Evolutionary conservation across 2,329 filamentous ascomycete species (phyloP).

Genomic region (Pyricularia pennisetigena): DNA sequence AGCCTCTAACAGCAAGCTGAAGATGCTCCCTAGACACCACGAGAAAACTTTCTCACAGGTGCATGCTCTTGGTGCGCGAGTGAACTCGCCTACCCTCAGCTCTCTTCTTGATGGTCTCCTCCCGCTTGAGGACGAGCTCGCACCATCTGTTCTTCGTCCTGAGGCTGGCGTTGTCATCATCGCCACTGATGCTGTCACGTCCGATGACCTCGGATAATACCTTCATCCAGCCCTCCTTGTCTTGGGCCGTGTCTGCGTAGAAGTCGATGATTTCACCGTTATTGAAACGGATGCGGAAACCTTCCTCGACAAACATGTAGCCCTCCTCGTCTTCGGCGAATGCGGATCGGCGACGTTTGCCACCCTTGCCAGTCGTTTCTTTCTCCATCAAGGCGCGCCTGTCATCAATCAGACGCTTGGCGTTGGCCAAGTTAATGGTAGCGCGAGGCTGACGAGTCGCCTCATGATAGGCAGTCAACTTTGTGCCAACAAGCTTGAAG

Average conservation of each 20-base stretch:
- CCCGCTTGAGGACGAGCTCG: conserved; percentile 54
- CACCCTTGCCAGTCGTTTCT: conserved; percentile 66
- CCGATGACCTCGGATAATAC: conserved; percentile 65
- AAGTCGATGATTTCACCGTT: conserved; percentile 99
- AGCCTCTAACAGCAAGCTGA: conserved; percentile 9
- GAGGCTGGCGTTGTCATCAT: conserved; percentile 30
- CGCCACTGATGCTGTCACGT: conserved; percentile 36
- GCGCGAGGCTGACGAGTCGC: conserved; percentile 89
- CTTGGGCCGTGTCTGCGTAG: conserved; percentile 78
- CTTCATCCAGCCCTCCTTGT: conserved; percentile 94
- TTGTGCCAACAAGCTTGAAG: conserved; percentile 86
- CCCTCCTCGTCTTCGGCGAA: conserved; percentile 98
- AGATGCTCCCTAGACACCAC: neutral
- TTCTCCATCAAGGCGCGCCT: conserved; percentile 74
- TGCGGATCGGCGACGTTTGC: conserved; percentile 79
- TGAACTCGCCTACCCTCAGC: conserved; percentile 42
- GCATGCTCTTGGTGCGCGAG: conserved; percentile 49
- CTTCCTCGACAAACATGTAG: conserved; percentile 99
- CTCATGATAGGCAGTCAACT: conserved; percentile 93
- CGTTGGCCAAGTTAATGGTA: conserved; percentile 92
- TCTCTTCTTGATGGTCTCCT: conserved; percentile 47
- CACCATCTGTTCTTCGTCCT: conserved; percentile 53
- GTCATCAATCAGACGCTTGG: conserved; percentile 88
- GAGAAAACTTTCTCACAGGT: conserved; percentile 24
- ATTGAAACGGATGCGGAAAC: conserved; percentile 96